Percentiles rank a stretch among this genome's conserved stretches.
These are phyloP conservation scores for Luzula sylvatica DNA, from an alignment of 176 grass and related monocot species.

Conservation along the genomic window DNA sequence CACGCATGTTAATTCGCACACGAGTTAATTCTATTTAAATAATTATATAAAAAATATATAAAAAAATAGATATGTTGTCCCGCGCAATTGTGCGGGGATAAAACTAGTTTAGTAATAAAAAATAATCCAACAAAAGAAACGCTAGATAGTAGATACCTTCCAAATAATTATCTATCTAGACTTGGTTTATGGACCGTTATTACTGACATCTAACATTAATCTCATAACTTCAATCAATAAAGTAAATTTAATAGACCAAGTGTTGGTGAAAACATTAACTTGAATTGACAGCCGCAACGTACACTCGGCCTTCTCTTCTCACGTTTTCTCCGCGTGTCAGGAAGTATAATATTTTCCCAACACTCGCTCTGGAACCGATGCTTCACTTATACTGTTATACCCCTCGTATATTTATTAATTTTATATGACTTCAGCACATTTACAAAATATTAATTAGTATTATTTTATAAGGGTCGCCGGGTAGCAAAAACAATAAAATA, in stretches of 20 bases:
- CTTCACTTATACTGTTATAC: no score
- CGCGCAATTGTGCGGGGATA: no score
- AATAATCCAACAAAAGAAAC: conserved; percentile 20
- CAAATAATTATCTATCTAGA: not conserved
- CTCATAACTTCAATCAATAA: not conserved
- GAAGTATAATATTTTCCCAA: not conserved
- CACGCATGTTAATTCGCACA: no score
- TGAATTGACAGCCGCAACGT: conserved; percentile 20
- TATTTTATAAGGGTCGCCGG: no score
- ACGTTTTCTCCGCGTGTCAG: conserved; percentile 22
- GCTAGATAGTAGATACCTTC: conserved; percentile 20
- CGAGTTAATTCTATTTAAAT: no score
- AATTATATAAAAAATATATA: no score
- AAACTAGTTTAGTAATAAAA: conserved; percentile 7
- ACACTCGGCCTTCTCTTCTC: conserved; percentile 11
- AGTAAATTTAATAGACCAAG: conserved; percentile 3
- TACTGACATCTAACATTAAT: not conserved
- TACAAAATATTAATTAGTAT: no score
- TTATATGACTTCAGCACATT: no score
- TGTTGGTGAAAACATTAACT: not conserved
- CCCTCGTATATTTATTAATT: no score
- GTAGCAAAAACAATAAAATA: no score
- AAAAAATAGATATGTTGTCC: no score
- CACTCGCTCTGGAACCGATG: not conserved
- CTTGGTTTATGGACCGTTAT: not conserved